A percentile compares a stretch with the other conserved stretches of the same genome.
Evolutionary conservation across 768 basidiomycete genomes (phyloP).

Genomic region (Leccinellum luteum): DNA sequence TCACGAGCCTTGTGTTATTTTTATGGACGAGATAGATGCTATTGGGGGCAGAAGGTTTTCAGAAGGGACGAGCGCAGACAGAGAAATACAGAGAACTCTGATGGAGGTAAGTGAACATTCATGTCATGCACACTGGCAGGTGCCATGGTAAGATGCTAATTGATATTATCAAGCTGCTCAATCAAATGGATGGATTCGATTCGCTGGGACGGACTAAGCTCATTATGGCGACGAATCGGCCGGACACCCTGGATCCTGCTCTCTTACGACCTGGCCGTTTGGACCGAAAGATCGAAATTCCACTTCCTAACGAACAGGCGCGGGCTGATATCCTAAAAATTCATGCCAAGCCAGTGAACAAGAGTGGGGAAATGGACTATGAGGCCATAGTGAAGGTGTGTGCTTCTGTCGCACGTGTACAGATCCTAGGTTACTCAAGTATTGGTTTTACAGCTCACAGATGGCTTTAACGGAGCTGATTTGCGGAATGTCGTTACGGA

Average conservation of each 20-base stretch:
- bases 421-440: not conserved
- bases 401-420: not conserved
- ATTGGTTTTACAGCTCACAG: conserved; percentile 57
- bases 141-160: not conserved
- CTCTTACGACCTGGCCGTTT: conserved; percentile 93
- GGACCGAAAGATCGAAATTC: conserved; percentile 97
- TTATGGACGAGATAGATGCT: conserved; percentile 98
- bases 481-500: conserved; percentile 93
- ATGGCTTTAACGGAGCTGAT: conserved; percentile 96
- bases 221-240: conserved; percentile 99
- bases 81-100: conserved; percentile 96
- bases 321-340: conserved; percentile 97
- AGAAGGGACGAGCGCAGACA: conserved; percentile 96
- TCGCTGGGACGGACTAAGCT: conserved; percentile 93
- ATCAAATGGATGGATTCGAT: conserved; percentile 99
- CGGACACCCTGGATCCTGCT: conserved; percentile 96
- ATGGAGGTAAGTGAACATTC: conserved; percentile 71
- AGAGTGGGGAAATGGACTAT: conserved; percentile 93
- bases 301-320: conserved; percentile 95
- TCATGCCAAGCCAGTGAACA: conserved; percentile 91
- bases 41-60: conserved; percentile 91
- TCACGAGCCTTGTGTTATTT: conserved; percentile 98
- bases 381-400: conserved; percentile 94
- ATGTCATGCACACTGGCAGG: not conserved
- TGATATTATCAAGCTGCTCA: conserved; percentile 64